Evolutionary conservation across 2,329 filamentous ascomycete genomes (phyloP).

Genomic region (Epichloe amarillans): DNA sequence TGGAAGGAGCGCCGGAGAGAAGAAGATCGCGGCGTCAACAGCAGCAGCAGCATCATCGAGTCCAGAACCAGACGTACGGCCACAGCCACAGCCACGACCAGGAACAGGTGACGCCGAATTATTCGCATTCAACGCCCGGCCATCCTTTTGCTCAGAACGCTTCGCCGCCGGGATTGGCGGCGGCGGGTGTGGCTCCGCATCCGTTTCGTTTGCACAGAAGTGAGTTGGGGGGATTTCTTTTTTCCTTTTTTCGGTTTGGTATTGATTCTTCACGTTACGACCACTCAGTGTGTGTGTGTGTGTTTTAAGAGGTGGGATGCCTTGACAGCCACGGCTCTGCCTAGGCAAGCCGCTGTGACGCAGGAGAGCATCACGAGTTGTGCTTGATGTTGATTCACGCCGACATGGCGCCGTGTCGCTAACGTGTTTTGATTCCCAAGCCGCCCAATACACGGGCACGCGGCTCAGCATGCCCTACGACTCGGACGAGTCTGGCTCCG

Average conservation of each 20-base stretch:
- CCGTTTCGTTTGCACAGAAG: slow-evolving; percentile 25
- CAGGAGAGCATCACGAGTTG: no score
- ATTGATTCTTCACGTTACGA: not conserved
- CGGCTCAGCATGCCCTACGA: slow-evolving; percentile 24
- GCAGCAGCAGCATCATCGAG: slow-evolving; percentile 5
- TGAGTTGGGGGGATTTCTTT: slow-evolving; percentile 14
- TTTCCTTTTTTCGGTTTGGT: not conserved
- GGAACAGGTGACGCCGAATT: slow-evolving; percentile 6
- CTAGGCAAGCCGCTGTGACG: no score
- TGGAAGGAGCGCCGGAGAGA: not conserved
- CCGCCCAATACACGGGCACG: slow-evolving; percentile 15
- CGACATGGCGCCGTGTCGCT: slow-evolving; percentile 1
- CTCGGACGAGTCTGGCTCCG: slow-evolving; percentile 23
- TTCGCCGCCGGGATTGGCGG: slow-evolving; percentile 7
- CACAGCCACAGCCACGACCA: not conserved
- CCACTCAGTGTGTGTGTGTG: not conserved
- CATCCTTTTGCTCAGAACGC: slow-evolving; percentile 2
- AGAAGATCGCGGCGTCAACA: not conserved
- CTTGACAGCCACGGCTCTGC: no score
- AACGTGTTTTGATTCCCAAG: slow-evolving; percentile 11
- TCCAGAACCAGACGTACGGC: slow-evolving; percentile 4
- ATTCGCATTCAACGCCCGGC: slow-evolving; percentile 10
- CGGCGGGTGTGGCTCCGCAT: slow-evolving; percentile 19
- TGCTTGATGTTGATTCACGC: no score
- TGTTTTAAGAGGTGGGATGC: no score